These are phyloP conservation scores for Rusavskia elegans DNA, from an alignment of 495 filamentous ascomycete species.

Conservation along the genomic window DNA sequence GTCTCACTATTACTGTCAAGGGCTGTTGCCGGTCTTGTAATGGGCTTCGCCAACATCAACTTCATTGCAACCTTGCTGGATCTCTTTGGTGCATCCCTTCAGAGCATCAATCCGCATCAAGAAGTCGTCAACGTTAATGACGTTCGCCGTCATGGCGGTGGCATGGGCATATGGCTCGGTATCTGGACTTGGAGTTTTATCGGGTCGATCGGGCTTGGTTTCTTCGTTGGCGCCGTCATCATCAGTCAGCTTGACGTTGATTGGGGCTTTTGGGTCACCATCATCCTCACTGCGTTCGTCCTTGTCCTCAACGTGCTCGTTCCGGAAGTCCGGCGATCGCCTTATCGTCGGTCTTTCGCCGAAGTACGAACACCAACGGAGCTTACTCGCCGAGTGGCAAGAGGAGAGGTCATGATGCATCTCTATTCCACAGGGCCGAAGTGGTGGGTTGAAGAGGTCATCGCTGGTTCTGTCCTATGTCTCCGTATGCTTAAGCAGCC, in stretches of 20 bases:
- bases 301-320: conserved; percentile 48
- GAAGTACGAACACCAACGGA: conserved; percentile 39
- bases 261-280: conserved; percentile 61
- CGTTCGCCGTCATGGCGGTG: conserved; percentile 53
- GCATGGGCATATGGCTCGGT: conserved; percentile 63
- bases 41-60: conserved; percentile 66
- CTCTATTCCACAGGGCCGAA: conserved; percentile 46
- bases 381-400: conserved; percentile 41
- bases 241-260: conserved; percentile 41
- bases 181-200: conserved; percentile 62
- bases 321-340: conserved; percentile 48
- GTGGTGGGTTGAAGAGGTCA: conserved; percentile 62
- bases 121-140: conserved; percentile 47
- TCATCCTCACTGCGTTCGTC: conserved; percentile 42
- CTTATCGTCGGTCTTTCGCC: conserved; percentile 46
- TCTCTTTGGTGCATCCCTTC: conserved; percentile 56
- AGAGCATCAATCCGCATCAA: conserved; percentile 54
- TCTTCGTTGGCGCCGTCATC: conserved; percentile 48
- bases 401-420: conserved; percentile 64
- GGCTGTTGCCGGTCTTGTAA: conserved; percentile 43
- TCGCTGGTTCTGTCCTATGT: conserved; percentile 49
- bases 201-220: conserved; percentile 51
- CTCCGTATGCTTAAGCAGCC: conserved; percentile 52
- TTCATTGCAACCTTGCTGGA: conserved; percentile 53
- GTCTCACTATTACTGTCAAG: conserved; percentile 45